Conservation (phyloP, 208 protist genomes). For the Trypanosoma mega region DNA sequence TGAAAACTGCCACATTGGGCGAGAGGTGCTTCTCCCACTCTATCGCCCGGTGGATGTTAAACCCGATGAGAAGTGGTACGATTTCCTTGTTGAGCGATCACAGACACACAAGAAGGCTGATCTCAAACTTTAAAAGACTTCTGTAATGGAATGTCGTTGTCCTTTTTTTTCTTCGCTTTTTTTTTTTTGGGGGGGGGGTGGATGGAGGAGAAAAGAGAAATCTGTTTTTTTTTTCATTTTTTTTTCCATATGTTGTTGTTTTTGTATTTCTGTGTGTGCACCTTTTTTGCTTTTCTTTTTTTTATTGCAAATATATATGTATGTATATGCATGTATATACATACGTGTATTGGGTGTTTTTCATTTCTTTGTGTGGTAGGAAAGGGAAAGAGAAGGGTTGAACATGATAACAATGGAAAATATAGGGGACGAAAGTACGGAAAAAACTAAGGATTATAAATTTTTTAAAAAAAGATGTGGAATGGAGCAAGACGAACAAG, state of each 20-base stretch:
- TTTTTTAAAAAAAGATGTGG: too few species aligned
- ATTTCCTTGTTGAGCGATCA: conserved; percentile 70
- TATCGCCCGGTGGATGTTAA: conserved; percentile 71
- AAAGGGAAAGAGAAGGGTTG: too few species aligned
- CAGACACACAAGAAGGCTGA: conserved; percentile 53
- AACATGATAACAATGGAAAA: too few species aligned
- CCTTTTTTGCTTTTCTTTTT: conserved; percentile 10
- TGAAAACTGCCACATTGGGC: conserved; percentile 70
- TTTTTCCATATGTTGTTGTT: conserved; percentile 10
- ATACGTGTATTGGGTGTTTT: too few species aligned
- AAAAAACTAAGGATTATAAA: too few species aligned
- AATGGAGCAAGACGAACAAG: too few species aligned
- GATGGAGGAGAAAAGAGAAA: not conserved
- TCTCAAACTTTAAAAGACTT: conserved; percentile 42
- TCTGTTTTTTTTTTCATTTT: conserved; percentile 17
- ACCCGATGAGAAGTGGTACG: conserved; percentile 73
- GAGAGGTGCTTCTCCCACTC: conserved; percentile 77
- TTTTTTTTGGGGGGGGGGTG: too few species aligned
- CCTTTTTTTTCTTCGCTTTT: not conserved
- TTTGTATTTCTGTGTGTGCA: not conserved
- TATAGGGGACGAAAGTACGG: too few species aligned
- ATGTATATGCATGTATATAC: too few species aligned
- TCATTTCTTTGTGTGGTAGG: too few species aligned
- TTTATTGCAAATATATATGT: not conserved
- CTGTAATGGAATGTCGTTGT: not conserved